Evolutionary conservation across 768 basidiomycete genomes (phyloP).

Genomic region (Boletus rex-veris): DNA sequence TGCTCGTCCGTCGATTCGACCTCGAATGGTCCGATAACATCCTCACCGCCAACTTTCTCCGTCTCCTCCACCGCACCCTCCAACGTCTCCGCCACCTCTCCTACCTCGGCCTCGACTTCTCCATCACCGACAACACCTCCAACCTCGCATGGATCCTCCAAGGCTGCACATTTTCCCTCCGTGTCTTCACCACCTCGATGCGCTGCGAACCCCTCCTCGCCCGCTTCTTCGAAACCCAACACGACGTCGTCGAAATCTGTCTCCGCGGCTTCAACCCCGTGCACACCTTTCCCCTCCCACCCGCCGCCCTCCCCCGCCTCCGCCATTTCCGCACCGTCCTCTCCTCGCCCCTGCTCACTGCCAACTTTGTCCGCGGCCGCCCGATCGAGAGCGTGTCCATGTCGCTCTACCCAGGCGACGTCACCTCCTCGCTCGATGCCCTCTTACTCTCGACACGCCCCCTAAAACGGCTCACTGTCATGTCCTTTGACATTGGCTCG

Average conservation of each 20-base stretch:
- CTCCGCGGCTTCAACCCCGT: conserved; percentile 50
- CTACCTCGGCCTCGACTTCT: conserved; percentile 49
- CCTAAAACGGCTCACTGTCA: conserved; percentile 51
- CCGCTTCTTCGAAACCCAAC: conserved; percentile 50
- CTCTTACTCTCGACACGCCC: conserved; percentile 38
- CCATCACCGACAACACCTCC: conserved; percentile 32
- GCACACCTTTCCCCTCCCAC: conserved; percentile 33
- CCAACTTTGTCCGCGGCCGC: conserved; percentile 42
- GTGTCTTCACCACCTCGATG: conserved; percentile 53
- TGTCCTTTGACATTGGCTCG: conserved; percentile 51
- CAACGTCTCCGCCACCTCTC: conserved; percentile 37
- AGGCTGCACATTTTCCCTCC: conserved; percentile 42
- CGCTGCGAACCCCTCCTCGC: conserved; percentile 48
- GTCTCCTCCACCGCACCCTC: conserved; percentile 46
- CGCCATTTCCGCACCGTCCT: conserved; percentile 52
- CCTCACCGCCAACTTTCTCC: conserved; percentile 48
- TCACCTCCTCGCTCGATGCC: conserved; percentile 41
- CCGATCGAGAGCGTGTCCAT: conserved; percentile 52
- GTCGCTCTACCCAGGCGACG: conserved; percentile 45
- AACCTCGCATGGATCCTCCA: conserved; percentile 48
- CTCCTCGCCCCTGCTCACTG: conserved; percentile 44
- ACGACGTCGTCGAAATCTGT: conserved; percentile 47
- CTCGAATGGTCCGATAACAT: conserved; percentile 38
- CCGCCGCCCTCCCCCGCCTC: conserved; percentile 45
- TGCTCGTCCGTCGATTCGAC: conserved; percentile 44